A percentile compares a stretch with the other conserved stretches of the same genome.
Evolutionary conservation across 2,329 filamentous ascomycete species (phyloP).

Genomic region (Fusarium sp.): DNA sequence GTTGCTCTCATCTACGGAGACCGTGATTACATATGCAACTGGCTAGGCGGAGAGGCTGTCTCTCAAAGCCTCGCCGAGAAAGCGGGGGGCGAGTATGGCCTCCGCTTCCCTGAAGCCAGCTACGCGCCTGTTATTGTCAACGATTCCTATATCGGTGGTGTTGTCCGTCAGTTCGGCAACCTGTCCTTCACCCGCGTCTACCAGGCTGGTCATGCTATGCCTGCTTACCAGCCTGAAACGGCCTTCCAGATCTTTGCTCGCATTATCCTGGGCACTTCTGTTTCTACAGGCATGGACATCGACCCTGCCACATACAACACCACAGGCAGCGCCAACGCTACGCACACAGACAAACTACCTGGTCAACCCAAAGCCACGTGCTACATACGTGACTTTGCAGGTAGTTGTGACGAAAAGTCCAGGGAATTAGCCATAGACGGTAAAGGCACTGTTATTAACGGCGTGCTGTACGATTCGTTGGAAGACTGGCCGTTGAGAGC

Average conservation of each 20-base stretch:
- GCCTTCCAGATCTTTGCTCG: conserved; percentile 70
- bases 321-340: conserved; percentile 67
- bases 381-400: conserved; percentile 64
- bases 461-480: conserved; percentile 61
- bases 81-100: conserved; percentile 59
- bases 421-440: conserved; percentile 60
- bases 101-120: conserved; percentile 71
- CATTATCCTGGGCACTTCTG: conserved; percentile 65
- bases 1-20: conserved; percentile 79
- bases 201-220: conserved; percentile 72
- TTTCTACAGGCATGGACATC: conserved; percentile 65
- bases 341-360: conserved; percentile 64
- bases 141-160: conserved; percentile 73
- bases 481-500: conserved; percentile 56
- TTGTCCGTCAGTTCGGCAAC: conserved; percentile 81
- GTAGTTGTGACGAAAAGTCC: conserved; percentile 63
- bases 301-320: conserved; percentile 65
- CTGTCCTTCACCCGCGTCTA: conserved; percentile 75
- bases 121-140: conserved; percentile 79
- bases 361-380: conserved; percentile 64
- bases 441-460: conserved; percentile 69
- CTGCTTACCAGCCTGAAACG: conserved; percentile 70
- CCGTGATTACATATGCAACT: conserved; percentile 72
- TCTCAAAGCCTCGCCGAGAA: conserved; percentile 70
- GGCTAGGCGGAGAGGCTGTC: conserved; percentile 79